phyloP scores from a whole-genome alignment of 305 asterid genomes.

The Nicotiana rustica region DNA sequence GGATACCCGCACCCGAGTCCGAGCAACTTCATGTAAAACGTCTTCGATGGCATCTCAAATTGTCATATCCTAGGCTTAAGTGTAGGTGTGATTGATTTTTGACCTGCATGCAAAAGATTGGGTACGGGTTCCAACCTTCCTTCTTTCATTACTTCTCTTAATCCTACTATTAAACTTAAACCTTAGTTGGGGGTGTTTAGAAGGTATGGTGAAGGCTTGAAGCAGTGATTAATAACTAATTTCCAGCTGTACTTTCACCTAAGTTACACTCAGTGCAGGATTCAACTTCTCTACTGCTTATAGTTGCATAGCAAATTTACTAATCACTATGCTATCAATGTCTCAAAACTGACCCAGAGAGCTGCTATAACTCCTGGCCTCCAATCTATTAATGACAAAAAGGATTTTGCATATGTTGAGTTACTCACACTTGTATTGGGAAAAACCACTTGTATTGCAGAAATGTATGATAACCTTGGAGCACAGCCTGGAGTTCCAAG shows the following conservation, averaged over 20 bases:
- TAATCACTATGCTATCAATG: constrained; percentile 24
- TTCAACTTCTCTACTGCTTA: neutral
- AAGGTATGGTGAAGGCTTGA: constrained; percentile 23
- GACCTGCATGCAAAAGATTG: neutral
- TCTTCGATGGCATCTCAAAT: neutral
- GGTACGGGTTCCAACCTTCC: neutral
- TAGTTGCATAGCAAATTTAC: constrained; percentile 1
- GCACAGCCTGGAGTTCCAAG: constrained; percentile 43
- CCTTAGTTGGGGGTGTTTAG: constrained; percentile 10
- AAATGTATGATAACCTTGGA: constrained; percentile 49
- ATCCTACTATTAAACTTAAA: neutral
- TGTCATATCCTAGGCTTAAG: constrained; percentile 11
- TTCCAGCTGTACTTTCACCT: constrained; percentile 18
- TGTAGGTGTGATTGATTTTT: neutral
- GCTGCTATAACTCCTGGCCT: neutral
- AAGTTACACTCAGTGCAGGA: neutral
- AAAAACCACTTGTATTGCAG: constrained; percentile 26
- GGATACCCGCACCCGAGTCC: no score
- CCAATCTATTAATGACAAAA: neutral
- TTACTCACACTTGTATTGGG: constrained; percentile 5
- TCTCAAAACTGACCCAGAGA: neutral
- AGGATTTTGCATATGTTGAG: neutral
- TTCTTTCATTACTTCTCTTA: neutral
- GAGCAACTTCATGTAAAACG: neutral
- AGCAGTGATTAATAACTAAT: constrained; percentile 13